A percentile compares a stretch with the other conserved stretches of the same genome.
phyloP scores from a whole-genome alignment of 2,329 filamentous ascomycete genomes.

The Leptodontidium sp. region DNA sequence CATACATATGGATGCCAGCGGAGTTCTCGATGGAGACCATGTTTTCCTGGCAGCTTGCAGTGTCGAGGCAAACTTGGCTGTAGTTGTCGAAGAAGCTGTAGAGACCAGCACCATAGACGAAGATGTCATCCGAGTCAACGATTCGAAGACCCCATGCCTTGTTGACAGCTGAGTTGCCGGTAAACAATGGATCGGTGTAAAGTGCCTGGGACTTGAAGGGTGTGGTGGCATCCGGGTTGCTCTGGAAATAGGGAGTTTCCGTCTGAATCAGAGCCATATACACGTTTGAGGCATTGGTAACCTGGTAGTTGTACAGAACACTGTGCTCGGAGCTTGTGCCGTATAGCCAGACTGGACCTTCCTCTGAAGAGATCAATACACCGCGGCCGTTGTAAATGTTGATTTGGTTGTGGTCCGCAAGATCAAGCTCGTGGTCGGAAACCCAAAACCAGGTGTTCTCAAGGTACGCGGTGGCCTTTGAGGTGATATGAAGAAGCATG shows the following conservation, averaged over 20 bases:
- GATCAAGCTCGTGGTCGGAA: conserved; percentile 88
- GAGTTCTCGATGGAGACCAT: conserved; percentile 78
- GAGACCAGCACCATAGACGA: conserved; percentile 76
- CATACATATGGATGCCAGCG: conserved; percentile 66
- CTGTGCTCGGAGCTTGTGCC: conserved; percentile 75
- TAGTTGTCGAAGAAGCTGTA: conserved; percentile 91
- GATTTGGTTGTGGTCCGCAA: conserved; percentile 76
- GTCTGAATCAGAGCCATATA: conserved; percentile 88
- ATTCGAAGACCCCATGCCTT: conserved; percentile 82
- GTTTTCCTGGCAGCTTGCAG: conserved; percentile 77
- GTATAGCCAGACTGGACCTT: conserved; percentile 82
- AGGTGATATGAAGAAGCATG: conserved; percentile 71
- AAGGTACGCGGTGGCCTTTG: conserved; percentile 74
- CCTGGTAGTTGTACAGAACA: conserved; percentile 84
- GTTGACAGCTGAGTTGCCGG: conserved; percentile 52
- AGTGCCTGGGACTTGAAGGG: conserved; percentile 67
- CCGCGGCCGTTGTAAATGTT: conserved; percentile 88
- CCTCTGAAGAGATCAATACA: conserved; percentile 71
- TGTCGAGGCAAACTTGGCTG: conserved; percentile 70
- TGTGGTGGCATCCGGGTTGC: conserved; percentile 76
- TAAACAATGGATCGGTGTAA: conserved; percentile 76
- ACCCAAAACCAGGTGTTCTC: conserved; percentile 95
- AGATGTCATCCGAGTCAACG: conserved; percentile 70
- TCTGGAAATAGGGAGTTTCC: conserved; percentile 89
- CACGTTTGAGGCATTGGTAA: conserved; percentile 78